Evolutionary conservation across 108 stramenopile genomes (phyloP).

Genomic region (Cyclotella distinguenda): DNA sequence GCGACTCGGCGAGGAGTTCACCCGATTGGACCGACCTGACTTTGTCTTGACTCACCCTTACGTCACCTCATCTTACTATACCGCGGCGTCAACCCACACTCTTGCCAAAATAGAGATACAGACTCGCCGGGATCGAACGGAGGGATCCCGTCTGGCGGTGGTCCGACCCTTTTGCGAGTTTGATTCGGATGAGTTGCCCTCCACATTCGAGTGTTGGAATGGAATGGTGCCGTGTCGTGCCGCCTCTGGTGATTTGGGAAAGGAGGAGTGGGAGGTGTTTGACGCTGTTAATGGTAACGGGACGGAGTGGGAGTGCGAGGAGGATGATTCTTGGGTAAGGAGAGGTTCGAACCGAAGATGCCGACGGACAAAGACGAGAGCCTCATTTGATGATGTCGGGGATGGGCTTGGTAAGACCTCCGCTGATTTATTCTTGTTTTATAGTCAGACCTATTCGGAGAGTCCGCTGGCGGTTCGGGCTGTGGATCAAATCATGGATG

Average conservation of each 20-base stretch:
- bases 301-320: constrained; percentile 36
- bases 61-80: constrained; percentile 50
- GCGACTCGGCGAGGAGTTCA: not conserved
- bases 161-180: constrained; percentile 58
- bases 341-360: constrained; percentile 20
- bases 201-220: constrained; percentile 56
- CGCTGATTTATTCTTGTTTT: constrained; percentile 41
- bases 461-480: constrained; percentile 18
- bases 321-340: constrained; percentile 13
- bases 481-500: constrained; percentile 30
- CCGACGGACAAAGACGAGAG: constrained; percentile 1
- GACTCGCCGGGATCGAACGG: constrained; percentile 29
- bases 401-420: constrained; percentile 17
- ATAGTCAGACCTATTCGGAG: constrained; percentile 31
- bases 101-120: constrained; percentile 28
- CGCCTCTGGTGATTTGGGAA: constrained; percentile 43
- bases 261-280: constrained; percentile 44
- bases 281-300: constrained; percentile 36
- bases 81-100: constrained; percentile 25
- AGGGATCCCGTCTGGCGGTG: constrained; percentile 44
- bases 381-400: constrained; percentile 34
- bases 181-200: constrained; percentile 46
- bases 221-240: constrained; percentile 52
- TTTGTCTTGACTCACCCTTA: constrained; percentile 58
- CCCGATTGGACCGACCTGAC: constrained; percentile 16